A percentile compares a stretch with the other conserved stretches of the same genome.
phyloP scores from a whole-genome alignment of 1,284 basidiomycete genomes.

The Dichomitus squalens region DNA sequence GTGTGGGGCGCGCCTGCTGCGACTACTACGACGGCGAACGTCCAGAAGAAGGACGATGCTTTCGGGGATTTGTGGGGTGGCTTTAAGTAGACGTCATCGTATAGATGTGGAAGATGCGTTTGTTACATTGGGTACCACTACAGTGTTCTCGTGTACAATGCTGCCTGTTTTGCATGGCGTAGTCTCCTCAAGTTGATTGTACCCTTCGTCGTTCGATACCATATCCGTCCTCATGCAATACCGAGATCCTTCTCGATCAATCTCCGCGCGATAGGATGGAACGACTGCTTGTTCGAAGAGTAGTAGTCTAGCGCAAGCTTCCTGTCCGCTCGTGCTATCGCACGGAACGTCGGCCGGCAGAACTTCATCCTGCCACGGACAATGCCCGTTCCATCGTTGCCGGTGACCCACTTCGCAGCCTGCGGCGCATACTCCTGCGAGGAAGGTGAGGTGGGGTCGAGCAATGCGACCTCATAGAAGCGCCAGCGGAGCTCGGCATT shows the following conservation, averaged over 20 bases:
- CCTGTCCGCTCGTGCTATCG: conserved; percentile 57
- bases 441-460: conserved; percentile 47
- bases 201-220: not conserved
- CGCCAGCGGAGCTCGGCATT: conserved; percentile 79
- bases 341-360: conserved; percentile 69
- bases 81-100: conserved; percentile 50
- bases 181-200: conserved; percentile 4
- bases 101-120: not conserved
- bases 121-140: not conserved
- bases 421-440: conserved; percentile 51
- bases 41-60: conserved; percentile 72
- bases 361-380: conserved; percentile 85
- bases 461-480: conserved; percentile 68
- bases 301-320: conserved; percentile 66
- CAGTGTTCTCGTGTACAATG: conserved; percentile 2
- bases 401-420: conserved; percentile 73
- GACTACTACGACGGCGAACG: conserved; percentile 22
- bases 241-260: conserved; percentile 59
- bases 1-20: conserved; percentile 49
- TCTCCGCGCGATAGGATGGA: conserved; percentile 78
- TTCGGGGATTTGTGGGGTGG: conserved; percentile 83
- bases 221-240: not conserved
- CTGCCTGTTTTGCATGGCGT: conserved; percentile 10
- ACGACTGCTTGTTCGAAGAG: conserved; percentile 51
- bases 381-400: conserved; percentile 56